Base-by-base conservation (phyloP, 2,329 filamentous ascomycete species). In the Endoconidiophora laricicola region DNA sequence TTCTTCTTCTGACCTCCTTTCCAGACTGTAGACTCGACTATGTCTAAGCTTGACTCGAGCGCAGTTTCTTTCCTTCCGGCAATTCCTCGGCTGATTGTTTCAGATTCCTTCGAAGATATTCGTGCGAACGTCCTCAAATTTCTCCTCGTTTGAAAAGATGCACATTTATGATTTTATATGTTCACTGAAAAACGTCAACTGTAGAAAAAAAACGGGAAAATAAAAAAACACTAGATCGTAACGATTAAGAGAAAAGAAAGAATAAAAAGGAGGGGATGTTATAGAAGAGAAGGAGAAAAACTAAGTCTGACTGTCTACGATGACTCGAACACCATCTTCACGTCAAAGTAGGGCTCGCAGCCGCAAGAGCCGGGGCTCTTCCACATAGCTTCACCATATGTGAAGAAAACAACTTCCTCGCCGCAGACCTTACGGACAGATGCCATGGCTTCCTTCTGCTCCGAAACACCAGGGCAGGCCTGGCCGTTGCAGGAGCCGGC, bases 271-370 rank as follows among this genome's bases (percentile, higher is more conserved):
- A 14, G 18, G 20, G 24, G 18, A 18, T 18, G 16, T 36, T 33
- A 46, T 20, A 36, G 26, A 10, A 45, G 7, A n/a, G 26, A 23
- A 20, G 29, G n/a, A 22, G 36, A 45, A 36, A 45, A 46, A 41
- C 44, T 41, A 37, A 33, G n/a, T 39, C 29, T 7, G 16, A n/a
- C 23, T 46, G 37, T 38, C 20, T 22, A 44, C 26, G 41, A 33
- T 18, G 44, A 40, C 38, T 46, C 46, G 46, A 58, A 57, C 44
- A 54, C 39, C 49, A 46, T 46, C 52, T 55, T 55, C 55, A 59
- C 79, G 55, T 87, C 86, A 76, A 86, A 95, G 72, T 73, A 71
- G 68, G 80, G 78, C 79, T 95, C 88, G 59, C 87, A 86, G 54
- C 67, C 67, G 66, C 79, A 85, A 33, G 66, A 63, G 57, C 81